These are phyloP conservation scores for Boechera stricta DNA, from an alignment of 345 rosid species.

Conservation along the genomic window DNA sequence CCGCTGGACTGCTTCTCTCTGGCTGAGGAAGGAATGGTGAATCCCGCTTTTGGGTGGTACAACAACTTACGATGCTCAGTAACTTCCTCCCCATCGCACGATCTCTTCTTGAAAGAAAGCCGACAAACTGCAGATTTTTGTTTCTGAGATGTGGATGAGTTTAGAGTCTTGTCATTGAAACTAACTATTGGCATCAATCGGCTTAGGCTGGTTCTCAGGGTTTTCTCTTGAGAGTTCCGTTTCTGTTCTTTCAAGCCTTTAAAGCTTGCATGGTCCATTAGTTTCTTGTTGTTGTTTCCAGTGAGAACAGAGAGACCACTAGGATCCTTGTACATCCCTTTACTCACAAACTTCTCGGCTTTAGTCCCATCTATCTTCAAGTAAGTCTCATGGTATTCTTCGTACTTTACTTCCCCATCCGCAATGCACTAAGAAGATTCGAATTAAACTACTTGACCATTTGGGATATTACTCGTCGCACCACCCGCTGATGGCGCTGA, in stretches of 20 bases:
- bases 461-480: slow-evolving; percentile 44
- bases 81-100: slow-evolving; percentile 61
- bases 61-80: slow-evolving; percentile 57
- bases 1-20: slow-evolving; percentile 63
- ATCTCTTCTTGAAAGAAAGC: slow-evolving; percentile 68
- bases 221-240: slow-evolving; percentile 50
- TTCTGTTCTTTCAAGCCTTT: slow-evolving; percentile 52
- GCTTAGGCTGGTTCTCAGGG: slow-evolving; percentile 45
- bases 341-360: slow-evolving; percentile 38
- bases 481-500: slow-evolving; percentile 45
- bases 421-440: slow-evolving; percentile 55
- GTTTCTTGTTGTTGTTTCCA: slow-evolving; percentile 49
- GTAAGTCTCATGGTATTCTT: slow-evolving; percentile 65
- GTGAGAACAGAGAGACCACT: slow-evolving; percentile 40
- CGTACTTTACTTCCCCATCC: slow-evolving; percentile 56
- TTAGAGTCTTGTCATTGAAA: slow-evolving; percentile 52
- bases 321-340: slow-evolving; percentile 42
- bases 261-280: slow-evolving; percentile 50
- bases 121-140: slow-evolving; percentile 60
- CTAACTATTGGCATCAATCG: slow-evolving; percentile 51
- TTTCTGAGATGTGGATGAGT: slow-evolving; percentile 49
- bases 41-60: slow-evolving; percentile 68
- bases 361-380: slow-evolving; percentile 61
- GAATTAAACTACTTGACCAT: slow-evolving; percentile 57
- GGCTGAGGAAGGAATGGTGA: slow-evolving; percentile 53